phyloP scores from a whole-genome alignment of 352 stramenopile species.

The Bremia lactucae region DNA sequence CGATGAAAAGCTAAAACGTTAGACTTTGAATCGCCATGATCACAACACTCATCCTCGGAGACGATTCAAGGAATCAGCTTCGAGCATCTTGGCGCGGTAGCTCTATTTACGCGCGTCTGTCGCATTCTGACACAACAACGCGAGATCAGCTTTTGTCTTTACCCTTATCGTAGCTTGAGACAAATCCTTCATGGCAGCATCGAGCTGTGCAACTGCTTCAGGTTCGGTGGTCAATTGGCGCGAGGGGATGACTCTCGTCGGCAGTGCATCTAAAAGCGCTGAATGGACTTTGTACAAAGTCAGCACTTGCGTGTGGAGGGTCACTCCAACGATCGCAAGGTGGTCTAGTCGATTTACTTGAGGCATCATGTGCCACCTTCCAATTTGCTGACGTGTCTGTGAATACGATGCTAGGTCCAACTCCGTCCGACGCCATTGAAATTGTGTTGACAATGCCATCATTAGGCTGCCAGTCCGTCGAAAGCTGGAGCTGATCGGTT shows the following conservation, averaged over 20 bases:
- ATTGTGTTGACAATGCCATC: conserved; percentile 38
- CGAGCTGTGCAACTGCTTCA: conserved; percentile 11
- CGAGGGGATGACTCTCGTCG: conserved; percentile 5
- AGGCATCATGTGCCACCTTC: conserved; percentile 45
- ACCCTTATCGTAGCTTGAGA: conserved; percentile 19
- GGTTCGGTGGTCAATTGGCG: conserved; percentile 16
- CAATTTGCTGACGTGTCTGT: conserved; percentile 19
- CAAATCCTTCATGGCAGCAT: conserved; percentile 20
- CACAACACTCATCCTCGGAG: conserved; percentile 13
- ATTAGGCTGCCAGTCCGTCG: conserved; percentile 32
- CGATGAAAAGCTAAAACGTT: background rate
- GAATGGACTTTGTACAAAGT: conserved; percentile 25
- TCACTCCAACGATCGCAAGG: conserved; percentile 30
- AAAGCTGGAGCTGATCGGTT: conserved; percentile 19
- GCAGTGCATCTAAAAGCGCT: conserved; percentile 18
- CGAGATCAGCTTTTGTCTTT: conserved; percentile 23
- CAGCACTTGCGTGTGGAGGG: conserved; percentile 32
- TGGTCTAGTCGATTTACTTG: conserved; percentile 37
- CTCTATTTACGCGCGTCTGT: conserved; percentile 27
- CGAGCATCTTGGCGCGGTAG: conserved; percentile 29
- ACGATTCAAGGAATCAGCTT: conserved; percentile 9
- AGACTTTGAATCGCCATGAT: background rate
- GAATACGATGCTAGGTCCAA: conserved; percentile 17
- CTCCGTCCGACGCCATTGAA: conserved; percentile 29
- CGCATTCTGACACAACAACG: conserved; percentile 14